Conservation (phyloP, 73 alveolate genomes). For the Paraurostyla sp. region DNA sequence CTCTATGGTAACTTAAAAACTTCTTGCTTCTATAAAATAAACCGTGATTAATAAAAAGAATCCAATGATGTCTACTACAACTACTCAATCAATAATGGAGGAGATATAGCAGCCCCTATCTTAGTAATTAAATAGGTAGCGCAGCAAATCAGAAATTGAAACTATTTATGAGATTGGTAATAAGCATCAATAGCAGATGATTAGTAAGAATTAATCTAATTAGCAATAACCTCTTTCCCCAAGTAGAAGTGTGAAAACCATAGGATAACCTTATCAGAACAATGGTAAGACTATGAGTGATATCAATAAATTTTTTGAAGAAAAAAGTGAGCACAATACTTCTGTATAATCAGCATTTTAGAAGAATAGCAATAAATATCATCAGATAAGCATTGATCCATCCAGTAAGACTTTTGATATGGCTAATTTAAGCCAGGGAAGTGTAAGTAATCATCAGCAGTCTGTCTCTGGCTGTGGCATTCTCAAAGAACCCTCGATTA, state of each 20-base stretch:
- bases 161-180: conserved; percentile 46
- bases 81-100: background rate
- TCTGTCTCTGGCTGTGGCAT: conserved; percentile 19
- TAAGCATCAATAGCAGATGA: conserved; percentile 15
- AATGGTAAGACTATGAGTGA: conserved; percentile 44
- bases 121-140: background rate
- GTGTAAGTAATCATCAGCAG: background rate
- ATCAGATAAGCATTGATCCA: background rate
- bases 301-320: conserved; percentile 36
- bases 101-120: background rate
- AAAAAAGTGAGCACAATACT: background rate
- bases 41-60: conserved; percentile 21
- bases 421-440: background rate
- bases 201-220: background rate
- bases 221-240: conserved; percentile 32
- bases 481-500: conserved; percentile 23
- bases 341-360: background rate
- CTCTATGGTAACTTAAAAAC: conserved; percentile 48
- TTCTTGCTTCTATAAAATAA: conserved; percentile 14
- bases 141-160: conserved; percentile 55
- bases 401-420: background rate
- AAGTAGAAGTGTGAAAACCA: conserved; percentile 23
- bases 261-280: conserved; percentile 33
- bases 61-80: too few relatives aligned
- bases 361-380: background rate